Conservation (phyloP, 768 basidiomycete species). For the Suillus discolor region DNA sequence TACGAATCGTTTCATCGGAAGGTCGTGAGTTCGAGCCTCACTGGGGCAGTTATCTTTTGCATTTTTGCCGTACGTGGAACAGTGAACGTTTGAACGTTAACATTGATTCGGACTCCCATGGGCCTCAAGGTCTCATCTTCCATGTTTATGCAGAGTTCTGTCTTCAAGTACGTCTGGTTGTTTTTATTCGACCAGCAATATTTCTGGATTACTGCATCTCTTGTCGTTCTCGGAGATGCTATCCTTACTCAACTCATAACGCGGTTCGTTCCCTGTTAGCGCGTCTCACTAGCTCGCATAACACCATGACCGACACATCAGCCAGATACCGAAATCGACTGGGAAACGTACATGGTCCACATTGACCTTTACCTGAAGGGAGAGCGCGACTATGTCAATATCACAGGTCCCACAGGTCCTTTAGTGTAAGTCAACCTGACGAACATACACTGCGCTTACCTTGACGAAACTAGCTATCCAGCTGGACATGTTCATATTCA, state of each 20-base stretch:
- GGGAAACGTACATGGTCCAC: conserved; percentile 94
- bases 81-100: no score
- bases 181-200: conserved; percentile 53
- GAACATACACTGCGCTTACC: neutral
- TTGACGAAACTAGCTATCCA: conserved; percentile 68
- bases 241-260: conserved; percentile 81
- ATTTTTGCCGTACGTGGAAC: neutral
- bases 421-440: conserved; percentile 65
- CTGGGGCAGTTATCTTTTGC: conserved; percentile 46
- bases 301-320: conserved; percentile 19
- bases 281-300: conserved; percentile 11
- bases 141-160: neutral
- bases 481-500: conserved; percentile 92
- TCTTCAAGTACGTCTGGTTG: conserved; percentile 14
- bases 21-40: conserved; percentile 73
- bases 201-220: conserved; percentile 66
- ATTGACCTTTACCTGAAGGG: conserved; percentile 77
- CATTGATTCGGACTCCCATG: no score
- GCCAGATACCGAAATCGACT: conserved; percentile 98
- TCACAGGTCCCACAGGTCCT: conserved; percentile 90
- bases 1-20: conserved; percentile 59
- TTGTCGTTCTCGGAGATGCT: conserved; percentile 76
- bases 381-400: conserved; percentile 77
- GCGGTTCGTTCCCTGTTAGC: conserved; percentile 80
- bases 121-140: neutral